phyloP scores from a whole-genome alignment of 352 stramenopile species.

The Phytopythium mirpurense region DNA sequence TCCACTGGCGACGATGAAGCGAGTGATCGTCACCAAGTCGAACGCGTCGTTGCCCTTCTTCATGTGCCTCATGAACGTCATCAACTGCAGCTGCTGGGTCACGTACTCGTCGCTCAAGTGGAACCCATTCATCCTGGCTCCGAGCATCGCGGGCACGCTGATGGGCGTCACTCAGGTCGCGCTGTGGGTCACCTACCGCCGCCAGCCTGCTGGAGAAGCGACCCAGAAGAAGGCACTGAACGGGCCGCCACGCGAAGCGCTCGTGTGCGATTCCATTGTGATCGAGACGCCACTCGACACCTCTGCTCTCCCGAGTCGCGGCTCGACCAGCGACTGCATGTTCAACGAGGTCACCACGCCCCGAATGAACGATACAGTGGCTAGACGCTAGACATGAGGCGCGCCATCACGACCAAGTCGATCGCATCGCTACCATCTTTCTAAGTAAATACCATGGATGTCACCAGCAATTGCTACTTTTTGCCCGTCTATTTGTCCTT shows the following conservation, averaged over 20 bases:
- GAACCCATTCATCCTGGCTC: constrained; percentile 3
- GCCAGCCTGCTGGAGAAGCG: neutral
- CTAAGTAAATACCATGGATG: too few species aligned
- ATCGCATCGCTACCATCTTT: neutral
- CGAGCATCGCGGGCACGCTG: neutral
- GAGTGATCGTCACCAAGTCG: constrained; percentile 6
- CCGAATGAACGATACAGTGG: too few species aligned
- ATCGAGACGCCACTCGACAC: neutral
- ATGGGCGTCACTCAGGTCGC: constrained; percentile 1
- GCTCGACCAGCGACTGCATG: too few species aligned
- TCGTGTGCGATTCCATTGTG: neutral
- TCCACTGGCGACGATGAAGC: constrained; percentile 7
- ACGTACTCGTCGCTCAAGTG: constrained; percentile 7
- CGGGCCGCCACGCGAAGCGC: neutral
- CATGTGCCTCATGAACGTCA: constrained; percentile 5
- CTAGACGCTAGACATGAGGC: too few species aligned
- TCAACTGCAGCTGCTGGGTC: constrained; percentile 5
- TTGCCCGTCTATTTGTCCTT: too few species aligned
- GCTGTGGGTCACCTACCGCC: constrained; percentile 3
- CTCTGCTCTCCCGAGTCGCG: too few species aligned
- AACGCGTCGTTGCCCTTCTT: constrained; percentile 9
- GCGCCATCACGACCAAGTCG: too few species aligned
- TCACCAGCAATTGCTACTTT: too few species aligned
- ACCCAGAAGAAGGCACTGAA: neutral
- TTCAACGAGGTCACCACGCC: too few species aligned